phyloP scores from a whole-genome alignment of 176 grass and related monocot species.

The Paspalum notatum region DNA sequence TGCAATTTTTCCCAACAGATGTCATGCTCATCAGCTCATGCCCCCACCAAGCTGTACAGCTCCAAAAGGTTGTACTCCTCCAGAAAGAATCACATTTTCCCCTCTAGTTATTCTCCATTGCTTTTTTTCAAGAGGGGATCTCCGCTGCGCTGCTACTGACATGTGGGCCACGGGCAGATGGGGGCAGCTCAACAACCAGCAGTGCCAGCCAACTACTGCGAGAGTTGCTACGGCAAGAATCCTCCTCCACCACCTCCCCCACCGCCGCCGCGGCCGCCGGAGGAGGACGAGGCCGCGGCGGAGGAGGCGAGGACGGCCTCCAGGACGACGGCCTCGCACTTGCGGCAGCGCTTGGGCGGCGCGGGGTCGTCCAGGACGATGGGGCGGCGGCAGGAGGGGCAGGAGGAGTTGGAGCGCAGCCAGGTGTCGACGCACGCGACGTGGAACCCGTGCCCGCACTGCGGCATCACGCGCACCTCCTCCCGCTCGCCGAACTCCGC shows the following conservation, averaged over 20 bases:
- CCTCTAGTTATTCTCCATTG: constrained; percentile 18
- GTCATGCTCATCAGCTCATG: not conserved
- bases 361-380: constrained; percentile 56
- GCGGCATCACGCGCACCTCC: constrained; percentile 77
- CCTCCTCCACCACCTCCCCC: constrained; percentile 37
- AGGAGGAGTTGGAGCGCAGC: constrained; percentile 70
- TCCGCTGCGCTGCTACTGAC: constrained; percentile 23
- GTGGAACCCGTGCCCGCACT: constrained; percentile 81
- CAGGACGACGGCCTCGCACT: constrained; percentile 60
- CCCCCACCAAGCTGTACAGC: not conserved
- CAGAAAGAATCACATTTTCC: constrained; percentile 43
- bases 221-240: constrained; percentile 80
- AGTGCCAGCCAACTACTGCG: constrained; percentile 8
- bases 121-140: constrained; percentile 22
- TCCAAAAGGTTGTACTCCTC: constrained; percentile 36
- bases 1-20: constrained; percentile 24
- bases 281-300: constrained; percentile 24
- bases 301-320: constrained; percentile 50
- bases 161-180: constrained; percentile 33
- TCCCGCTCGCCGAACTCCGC: constrained; percentile 66
- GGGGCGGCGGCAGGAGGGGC: constrained; percentile 74
- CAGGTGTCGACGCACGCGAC: constrained; percentile 76
- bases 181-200: constrained; percentile 38
- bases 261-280: not conserved
- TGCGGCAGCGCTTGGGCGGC: constrained; percentile 59